A percentile compares a stretch with the other conserved stretches of the same genome.
Conservation (phyloP, 352 stramenopile genomes). For the Phytophthora sp. region DNA sequence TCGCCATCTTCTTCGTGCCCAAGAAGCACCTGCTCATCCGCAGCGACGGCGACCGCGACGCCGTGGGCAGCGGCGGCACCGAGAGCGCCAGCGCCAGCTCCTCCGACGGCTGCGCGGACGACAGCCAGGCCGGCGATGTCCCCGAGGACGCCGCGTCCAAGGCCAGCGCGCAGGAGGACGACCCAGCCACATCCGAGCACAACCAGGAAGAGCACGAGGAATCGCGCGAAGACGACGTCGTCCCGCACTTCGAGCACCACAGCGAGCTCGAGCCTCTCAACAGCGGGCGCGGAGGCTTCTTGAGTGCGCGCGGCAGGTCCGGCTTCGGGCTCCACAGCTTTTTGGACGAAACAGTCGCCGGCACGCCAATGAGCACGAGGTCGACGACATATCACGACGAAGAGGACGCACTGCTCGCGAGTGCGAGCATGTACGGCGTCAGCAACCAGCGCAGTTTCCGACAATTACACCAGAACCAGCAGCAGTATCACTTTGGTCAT, state of each 20-base stretch:
- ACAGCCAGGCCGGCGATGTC: conserved; percentile 49
- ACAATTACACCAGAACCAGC: conserved; percentile 78
- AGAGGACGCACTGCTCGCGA: conserved; percentile 76
- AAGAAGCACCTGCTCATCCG: conserved; percentile 80
- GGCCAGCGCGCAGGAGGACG: background rate
- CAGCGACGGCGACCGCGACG: conserved; percentile 44
- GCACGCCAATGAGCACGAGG: conserved; percentile 56
- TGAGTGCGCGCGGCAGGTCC: conserved; percentile 25
- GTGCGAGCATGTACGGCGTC: conserved; percentile 70
- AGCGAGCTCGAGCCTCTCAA: conserved; percentile 33
- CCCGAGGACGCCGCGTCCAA: conserved; percentile 21
- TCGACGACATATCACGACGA: conserved; percentile 72
- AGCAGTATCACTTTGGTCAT: conserved; percentile 65
- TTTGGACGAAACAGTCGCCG: conserved; percentile 47
- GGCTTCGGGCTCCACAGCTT: conserved; percentile 40
- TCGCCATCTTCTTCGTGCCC: conserved; percentile 83
- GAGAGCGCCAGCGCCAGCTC: conserved; percentile 53
- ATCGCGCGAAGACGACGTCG: background rate
- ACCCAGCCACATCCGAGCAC: background rate
- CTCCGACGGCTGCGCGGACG: conserved; percentile 48
- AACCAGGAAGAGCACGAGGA: conserved; percentile 6
- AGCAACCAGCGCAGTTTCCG: conserved; percentile 72
- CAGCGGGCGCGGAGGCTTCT: conserved; percentile 31
- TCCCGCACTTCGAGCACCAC: background rate
- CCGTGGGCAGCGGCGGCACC: conserved; percentile 36